Percentiles rank a stretch among this genome's conserved stretches.
Evolutionary conservation across 2,329 filamentous ascomycete species (phyloP).

Genomic region (Microdochium trichocladiopsis): DNA sequence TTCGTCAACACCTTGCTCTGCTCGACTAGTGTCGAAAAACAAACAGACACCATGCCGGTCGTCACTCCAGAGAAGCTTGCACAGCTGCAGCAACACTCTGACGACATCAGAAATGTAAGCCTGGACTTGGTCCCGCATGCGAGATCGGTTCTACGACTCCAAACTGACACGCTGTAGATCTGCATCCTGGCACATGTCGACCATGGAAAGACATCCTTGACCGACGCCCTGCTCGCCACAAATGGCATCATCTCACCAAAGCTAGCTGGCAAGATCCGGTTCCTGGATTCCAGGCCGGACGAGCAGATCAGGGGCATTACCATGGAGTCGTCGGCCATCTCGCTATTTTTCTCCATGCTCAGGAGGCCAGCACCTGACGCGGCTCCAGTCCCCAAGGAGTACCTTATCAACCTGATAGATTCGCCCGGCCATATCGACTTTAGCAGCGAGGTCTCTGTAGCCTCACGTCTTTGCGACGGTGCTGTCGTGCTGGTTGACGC

Average conservation of each 20-base stretch:
- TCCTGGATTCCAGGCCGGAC: conserved; percentile 91
- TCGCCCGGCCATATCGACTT: conserved; percentile 98
- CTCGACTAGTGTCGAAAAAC: too few relatives aligned
- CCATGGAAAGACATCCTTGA: conserved; percentile 96
- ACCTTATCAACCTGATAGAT: conserved; percentile 95
- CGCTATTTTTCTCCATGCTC: conserved; percentile 88
- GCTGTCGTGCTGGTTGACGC: conserved; percentile 93
- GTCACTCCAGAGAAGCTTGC: conserved; percentile 87
- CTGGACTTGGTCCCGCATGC: conserved; percentile 5
- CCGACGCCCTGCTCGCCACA: conserved; percentile 91
- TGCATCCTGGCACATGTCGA: conserved; percentile 96
- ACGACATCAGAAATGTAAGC: conserved; percentile 86
- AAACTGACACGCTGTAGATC: conserved; percentile 50
- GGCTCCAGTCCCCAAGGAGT: conserved; percentile 71
- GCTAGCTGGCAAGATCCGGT: conserved; percentile 94
- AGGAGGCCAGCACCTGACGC: conserved; percentile 64
- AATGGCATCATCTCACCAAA: conserved; percentile 99
- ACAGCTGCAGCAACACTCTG: conserved; percentile 77
- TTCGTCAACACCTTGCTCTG: not conserved
- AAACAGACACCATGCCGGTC: conserved; percentile 65
- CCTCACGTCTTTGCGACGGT: conserved; percentile 88
- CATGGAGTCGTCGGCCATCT: conserved; percentile 99
- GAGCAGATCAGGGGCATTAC: conserved; percentile 95
- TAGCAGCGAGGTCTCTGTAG: conserved; percentile 94
- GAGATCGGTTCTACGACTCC: conserved; percentile 18